These are phyloP conservation scores for Cutaneotrichosporon sp. DNA, from an alignment of 1,284 basidiomycete genomes.

Conservation along the genomic window DNA sequence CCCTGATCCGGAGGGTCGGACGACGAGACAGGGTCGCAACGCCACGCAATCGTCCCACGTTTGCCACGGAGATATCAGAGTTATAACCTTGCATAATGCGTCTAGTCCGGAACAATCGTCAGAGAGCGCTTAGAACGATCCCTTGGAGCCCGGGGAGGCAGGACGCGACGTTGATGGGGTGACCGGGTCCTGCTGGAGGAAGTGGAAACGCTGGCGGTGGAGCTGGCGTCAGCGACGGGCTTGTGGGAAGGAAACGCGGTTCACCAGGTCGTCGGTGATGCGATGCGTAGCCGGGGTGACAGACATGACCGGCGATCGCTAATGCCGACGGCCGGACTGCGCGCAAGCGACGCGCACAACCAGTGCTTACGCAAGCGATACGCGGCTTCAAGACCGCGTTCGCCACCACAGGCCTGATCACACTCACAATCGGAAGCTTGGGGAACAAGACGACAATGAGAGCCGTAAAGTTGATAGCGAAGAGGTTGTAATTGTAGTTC, in stretches of 20 bases:
- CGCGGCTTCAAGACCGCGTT: neutral
- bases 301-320: neutral
- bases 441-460: slow-evolving; percentile 82
- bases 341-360: too few relatives aligned
- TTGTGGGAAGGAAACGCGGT: neutral
- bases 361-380: neutral
- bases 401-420: neutral
- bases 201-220: slow-evolving; percentile 53
- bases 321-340: neutral
- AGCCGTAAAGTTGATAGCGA: slow-evolving; percentile 85
- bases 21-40: neutral
- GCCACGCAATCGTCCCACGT: neutral
- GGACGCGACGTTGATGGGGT: slow-evolving; percentile 48
- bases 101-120: slow-evolving; percentile 3
- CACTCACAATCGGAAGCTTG: slow-evolving; percentile 71
- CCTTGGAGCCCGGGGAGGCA: slow-evolving; percentile 34
- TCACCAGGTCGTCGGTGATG: neutral
- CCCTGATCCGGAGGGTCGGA: neutral
- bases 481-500: slow-evolving; percentile 87
- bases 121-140: neutral
- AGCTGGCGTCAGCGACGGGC: slow-evolving; percentile 32
- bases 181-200: slow-evolving; percentile 38
- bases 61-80: neutral
- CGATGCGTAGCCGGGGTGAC: neutral
- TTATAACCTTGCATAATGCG: slow-evolving; percentile 9